Evolutionary conservation across 2,329 filamentous ascomycete genomes (phyloP).

Genomic region (Aureobasidium lini): DNA sequence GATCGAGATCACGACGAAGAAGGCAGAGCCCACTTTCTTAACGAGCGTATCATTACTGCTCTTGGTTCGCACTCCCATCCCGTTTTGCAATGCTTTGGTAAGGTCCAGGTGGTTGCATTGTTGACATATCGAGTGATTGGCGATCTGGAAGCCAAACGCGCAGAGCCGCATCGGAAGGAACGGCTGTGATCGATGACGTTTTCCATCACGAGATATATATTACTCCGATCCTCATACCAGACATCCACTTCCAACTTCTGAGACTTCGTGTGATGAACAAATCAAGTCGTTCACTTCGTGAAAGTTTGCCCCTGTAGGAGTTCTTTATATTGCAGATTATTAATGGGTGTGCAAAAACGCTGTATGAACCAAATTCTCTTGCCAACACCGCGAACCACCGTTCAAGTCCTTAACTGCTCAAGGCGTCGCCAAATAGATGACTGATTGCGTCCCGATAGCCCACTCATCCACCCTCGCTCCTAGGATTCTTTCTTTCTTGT

Average conservation of each 20-base stretch:
- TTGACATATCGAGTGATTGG: background rate
- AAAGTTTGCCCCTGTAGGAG: too few species aligned
- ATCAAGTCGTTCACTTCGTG: too few species aligned
- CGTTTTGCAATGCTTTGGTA: background rate
- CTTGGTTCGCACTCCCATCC: background rate
- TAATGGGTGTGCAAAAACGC: too few species aligned
- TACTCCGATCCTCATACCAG: background rate
- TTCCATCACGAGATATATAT: background rate
- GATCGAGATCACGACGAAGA: background rate
- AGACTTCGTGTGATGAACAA: background rate
- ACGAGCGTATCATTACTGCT: background rate
- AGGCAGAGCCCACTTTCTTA: background rate
- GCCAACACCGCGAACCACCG: too few species aligned
- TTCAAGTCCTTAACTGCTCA: too few species aligned
- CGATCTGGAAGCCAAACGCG: background rate
- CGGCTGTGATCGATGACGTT: slow-evolving; percentile 7
- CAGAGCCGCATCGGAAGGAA: slow-evolving; percentile 12
- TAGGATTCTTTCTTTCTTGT: background rate
- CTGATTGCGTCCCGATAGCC: too few species aligned
- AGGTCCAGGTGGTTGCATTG: background rate
- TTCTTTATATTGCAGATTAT: too few species aligned
- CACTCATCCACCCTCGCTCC: background rate
- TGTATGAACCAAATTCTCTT: too few species aligned
- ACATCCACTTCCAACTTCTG: background rate
- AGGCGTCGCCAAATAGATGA: too few species aligned